A percentile compares a stretch with the other conserved stretches of the same genome.
Conservation (phyloP, 2,329 filamentous ascomycete genomes). For the Penicillium capsulatum region DNA sequence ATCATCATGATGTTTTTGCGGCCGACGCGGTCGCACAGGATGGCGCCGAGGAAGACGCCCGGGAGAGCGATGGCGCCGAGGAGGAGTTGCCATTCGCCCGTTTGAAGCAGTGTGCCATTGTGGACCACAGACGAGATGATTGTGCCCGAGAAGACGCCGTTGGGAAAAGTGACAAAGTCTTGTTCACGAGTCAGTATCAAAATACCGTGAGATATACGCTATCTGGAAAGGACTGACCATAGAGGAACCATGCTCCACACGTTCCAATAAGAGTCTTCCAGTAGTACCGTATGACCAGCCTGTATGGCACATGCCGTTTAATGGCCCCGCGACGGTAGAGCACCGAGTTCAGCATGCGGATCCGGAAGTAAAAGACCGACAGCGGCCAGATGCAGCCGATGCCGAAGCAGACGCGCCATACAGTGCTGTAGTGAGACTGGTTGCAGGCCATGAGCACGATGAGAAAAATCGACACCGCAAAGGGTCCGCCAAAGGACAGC, state of each 20-base stretch:
- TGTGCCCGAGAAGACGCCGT: slow-evolving; percentile 46
- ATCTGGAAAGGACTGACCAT: slow-evolving; percentile 26
- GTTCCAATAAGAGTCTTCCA: slow-evolving; percentile 54
- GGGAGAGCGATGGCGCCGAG: slow-evolving; percentile 41
- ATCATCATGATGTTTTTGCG: slow-evolving; percentile 51
- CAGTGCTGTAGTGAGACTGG: slow-evolving; percentile 36
- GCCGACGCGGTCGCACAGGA: slow-evolving; percentile 47
- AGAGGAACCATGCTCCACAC: slow-evolving; percentile 55
- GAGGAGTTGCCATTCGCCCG: slow-evolving; percentile 50
- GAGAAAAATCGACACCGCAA: slow-evolving; percentile 46
- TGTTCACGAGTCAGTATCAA: not conserved
- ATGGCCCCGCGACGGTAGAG: slow-evolving; percentile 53
- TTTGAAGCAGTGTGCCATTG: slow-evolving; percentile 40
- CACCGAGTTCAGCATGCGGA: slow-evolving; percentile 51
- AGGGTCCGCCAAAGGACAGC: slow-evolving; percentile 40
- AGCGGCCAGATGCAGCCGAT: slow-evolving; percentile 50
- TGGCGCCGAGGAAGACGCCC: slow-evolving; percentile 50
- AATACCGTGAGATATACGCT: not conserved
- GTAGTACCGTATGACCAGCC: slow-evolving; percentile 50
- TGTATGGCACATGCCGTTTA: slow-evolving; percentile 50
- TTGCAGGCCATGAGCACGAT: slow-evolving; percentile 43
- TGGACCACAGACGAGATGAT: slow-evolving; percentile 43
- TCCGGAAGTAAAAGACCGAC: slow-evolving; percentile 54
- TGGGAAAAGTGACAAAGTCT: slow-evolving; percentile 46
- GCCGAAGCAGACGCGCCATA: slow-evolving; percentile 50